These are phyloP conservation scores for Mallotus japonicus DNA, from an alignment of 441 rosid genomes.

Conservation along the genomic window DNA sequence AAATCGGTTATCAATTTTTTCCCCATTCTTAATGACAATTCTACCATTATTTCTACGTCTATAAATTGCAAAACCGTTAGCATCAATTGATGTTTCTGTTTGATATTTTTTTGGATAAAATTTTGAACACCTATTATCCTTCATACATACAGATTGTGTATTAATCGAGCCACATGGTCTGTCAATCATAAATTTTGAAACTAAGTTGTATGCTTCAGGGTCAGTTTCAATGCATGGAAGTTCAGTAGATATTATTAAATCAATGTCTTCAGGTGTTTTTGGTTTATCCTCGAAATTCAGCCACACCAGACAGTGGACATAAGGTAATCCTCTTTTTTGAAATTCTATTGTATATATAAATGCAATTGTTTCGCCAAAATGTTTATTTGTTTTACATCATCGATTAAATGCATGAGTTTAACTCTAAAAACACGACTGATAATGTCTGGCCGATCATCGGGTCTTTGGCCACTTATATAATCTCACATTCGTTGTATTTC, in stretches of 20 bases:
- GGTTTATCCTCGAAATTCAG: background rate
- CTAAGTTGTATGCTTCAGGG: background rate
- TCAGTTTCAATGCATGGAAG: background rate
- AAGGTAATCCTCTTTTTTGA: background rate
- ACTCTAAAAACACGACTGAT: too few species aligned
- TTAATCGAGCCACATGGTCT: background rate
- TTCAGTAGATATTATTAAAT: background rate
- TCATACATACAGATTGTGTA: background rate
- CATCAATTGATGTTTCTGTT: background rate
- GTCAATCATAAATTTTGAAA: background rate
- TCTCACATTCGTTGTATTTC: too few species aligned
- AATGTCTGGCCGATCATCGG: background rate
- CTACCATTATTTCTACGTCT: background rate
- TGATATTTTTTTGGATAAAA: background rate
- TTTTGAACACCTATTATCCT: background rate
- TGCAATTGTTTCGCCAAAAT: background rate
- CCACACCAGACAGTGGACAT: background rate
- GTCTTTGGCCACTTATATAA: background rate
- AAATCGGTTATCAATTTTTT: background rate
- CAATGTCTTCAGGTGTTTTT: rapidly evolving
- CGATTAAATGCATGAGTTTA: background rate
- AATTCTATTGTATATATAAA: background rate
- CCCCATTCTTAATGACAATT: background rate
- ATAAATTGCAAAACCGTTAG: background rate
- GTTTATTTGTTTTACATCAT: too few species aligned